Base-by-base conservation (phyloP, 257 asterid genomes). In the Datura wrightii region DNA sequence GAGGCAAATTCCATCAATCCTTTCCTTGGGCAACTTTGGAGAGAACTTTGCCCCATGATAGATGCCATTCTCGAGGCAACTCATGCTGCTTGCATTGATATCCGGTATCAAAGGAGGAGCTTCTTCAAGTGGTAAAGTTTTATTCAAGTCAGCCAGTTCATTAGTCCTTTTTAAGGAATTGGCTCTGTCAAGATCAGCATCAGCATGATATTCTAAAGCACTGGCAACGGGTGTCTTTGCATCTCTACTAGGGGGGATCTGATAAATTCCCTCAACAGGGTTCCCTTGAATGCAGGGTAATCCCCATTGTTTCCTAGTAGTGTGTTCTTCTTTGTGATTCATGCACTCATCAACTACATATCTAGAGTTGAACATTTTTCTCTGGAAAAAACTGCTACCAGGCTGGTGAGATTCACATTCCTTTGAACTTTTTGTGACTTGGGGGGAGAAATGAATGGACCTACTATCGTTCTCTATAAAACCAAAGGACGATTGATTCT, bases 101-200 rank as follows among this genome's bases (percentile, higher is more conserved):
- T 71, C 83, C 15, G 86, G 80, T 46, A 65, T 69, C 15, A 85
- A 62, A 16, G 67, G 58, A 79, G 87, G 58, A 39, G 41, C 13
- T 50, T 84, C 89, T 62, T 82, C 86, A 36, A 66, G 55, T 36
- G 46, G 79, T 78, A 85, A 24, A 10, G 91, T 87, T 41, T 87
- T 86, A 42, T 87, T 86, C 83, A 82, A 70, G 86, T 89, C 89
- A 58, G 86, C 90, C 82, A 83, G 80, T 76, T 65, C 79, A 58
- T 63, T 31, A 62, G 74, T 85, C 83, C 89, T 83, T 84, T 79
- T 83, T 78, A 42, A 15, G 58, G 6, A 55, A 69, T 53, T 42
- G 67, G 84, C 85, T 65, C 87, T 46, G 52, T 79, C 69, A 71
- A 87, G 85, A 85, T 85, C 87, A 10, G 65, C 80, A 86, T 82